Base-by-base conservation (phyloP, 2,329 filamentous ascomycete genomes). In the Talaromyces sp. region DNA sequence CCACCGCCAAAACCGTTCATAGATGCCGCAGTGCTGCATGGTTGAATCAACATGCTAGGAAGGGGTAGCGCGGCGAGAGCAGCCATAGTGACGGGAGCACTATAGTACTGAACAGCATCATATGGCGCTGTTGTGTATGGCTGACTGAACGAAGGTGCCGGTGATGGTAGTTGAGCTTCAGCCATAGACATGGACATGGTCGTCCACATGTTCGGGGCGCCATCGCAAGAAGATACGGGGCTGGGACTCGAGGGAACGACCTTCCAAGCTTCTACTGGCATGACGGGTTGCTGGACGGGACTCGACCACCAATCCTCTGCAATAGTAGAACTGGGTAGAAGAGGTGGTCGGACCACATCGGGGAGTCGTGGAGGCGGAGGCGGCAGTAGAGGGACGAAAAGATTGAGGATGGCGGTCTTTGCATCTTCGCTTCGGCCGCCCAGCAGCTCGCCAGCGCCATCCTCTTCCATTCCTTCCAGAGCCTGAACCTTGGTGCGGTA, bases 381-480 rank as follows among this genome's bases (percentile, higher is more conserved):
- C 67, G 96, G 87, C 69, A 98, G 85, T 65, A 96, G 88, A 78
- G 93, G 88, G 68, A 87, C 90, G 84, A 97, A 93, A 74, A 98
- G 85, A 72, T 85, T 87, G 83, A 91, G 86, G 80, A 99, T 90
- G 76, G 87, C 89, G 74, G 84, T 88, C 86, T 97, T 97, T 79
- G 97, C 94, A 72, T 97, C 93, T 71, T 97, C 93, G 75, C 92
- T 93, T 81, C 92, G 91, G 70, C 93, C 93, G 74, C 90, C 90
- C 67, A 98, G 87, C 70, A 99, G 85, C 82, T 99, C 95, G 68
- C 95, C 95, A 57, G 91, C 91, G 68, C 95, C 95, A 73, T 97
- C 94, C 81, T 98, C 95, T 83, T 99, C 95, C 69, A 98, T 85
- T 65, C 95, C 95, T 81, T 99, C 95, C 62, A 99, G 86, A 54